Evolutionary conservation across 2,329 filamentous ascomycete genomes (phyloP), one percentile per base, ranked within the genome.

Genomic region (Pseudogymnoascus sp.): DNA sequence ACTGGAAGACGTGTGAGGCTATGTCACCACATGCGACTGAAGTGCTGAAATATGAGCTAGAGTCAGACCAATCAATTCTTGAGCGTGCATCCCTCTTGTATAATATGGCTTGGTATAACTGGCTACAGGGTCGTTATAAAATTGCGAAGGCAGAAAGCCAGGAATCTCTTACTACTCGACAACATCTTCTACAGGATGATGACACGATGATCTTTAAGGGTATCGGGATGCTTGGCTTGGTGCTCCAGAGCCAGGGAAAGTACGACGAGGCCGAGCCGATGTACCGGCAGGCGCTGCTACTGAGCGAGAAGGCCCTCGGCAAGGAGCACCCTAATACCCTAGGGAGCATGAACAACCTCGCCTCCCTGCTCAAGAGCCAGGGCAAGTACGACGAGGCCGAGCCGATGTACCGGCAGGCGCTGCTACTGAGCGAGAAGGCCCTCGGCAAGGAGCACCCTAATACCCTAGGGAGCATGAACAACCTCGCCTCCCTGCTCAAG

Each of bases 1-100:
- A 31, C 21, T 63, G 59, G 61, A 27, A 62, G 42, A 67, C n/a
- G 21, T 76, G 73, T 62, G 67, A 67, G 15, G 42, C 8, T 25
- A 12, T 37, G 13, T 13, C 15, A n/a, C 35, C 35, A 1, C 35
- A 37, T 1, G 35, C 35, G 13, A 12, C 1, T n/a, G 15, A 37
- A 13, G 35, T 37, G 35, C 35, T 37, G 1, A 5, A 13, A 1
- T 15, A 37, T 2, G 13, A 2, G 6, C 1, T 7, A 37, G n/a
- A n/a, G n/a, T n/a, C n/a, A n/a, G n/a, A n/a, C n/a, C n/a, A n/a
- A n/a, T n/a, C n/a, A n/a, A n/a, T n/a, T n/a, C n/a, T n/a, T n/a
- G n/a, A n/a, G n/a, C n/a, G n/a, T n/a, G n/a, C n/a, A n/a, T n/a
- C n/a, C n/a, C n/a, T n/a, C n/a, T n/a, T n/a, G n/a, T n/a, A n/a